Conservation (phyloP, 306 rosid genomes). For the Boehmeria nivea region DNA sequence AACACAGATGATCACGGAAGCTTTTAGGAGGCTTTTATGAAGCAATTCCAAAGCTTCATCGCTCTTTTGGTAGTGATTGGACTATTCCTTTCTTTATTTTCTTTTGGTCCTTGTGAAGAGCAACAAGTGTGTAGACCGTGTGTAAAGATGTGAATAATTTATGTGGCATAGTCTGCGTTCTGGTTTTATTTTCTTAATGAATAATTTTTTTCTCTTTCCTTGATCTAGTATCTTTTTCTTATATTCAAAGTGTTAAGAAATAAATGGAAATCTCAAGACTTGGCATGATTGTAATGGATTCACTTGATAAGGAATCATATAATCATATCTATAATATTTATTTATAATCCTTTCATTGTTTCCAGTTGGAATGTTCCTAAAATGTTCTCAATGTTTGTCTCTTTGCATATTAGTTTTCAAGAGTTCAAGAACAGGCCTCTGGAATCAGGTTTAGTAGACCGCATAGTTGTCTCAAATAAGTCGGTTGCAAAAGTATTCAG, state of each 20-base stretch:
- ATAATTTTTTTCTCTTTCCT: too few relatives aligned
- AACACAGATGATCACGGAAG: slow-evolving; percentile 54
- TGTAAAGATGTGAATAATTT: too few relatives aligned
- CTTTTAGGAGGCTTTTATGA: slow-evolving; percentile 54
- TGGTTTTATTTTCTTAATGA: too few relatives aligned
- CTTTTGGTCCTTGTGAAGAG: slow-evolving; percentile 55
- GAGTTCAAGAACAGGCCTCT: slow-evolving; percentile 88
- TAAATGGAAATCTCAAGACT: too few relatives aligned
- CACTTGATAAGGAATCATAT: too few relatives aligned
- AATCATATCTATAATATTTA: too few relatives aligned
- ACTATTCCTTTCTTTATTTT: slow-evolving; percentile 47
- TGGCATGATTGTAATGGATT: too few relatives aligned
- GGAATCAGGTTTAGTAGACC: slow-evolving; percentile 93
- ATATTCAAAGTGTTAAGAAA: too few relatives aligned
- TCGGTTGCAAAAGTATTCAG: too few relatives aligned
- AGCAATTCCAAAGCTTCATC: slow-evolving; percentile 44
- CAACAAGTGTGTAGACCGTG: slow-evolving; percentile 48
- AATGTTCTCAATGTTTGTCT: slow-evolving; percentile 16
- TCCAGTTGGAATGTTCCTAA: too few relatives aligned
- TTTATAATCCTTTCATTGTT: neutral
- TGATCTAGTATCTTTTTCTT: too few relatives aligned
- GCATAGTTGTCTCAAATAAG: slow-evolving; percentile 77
- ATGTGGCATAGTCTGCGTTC: too few relatives aligned
- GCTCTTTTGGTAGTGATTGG: slow-evolving; percentile 55
- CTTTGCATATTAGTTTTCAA: slow-evolving; percentile 88